Evolutionary conservation across 495 filamentous ascomycete genomes (phyloP).

Genomic region (Penicillium soppii): DNA sequence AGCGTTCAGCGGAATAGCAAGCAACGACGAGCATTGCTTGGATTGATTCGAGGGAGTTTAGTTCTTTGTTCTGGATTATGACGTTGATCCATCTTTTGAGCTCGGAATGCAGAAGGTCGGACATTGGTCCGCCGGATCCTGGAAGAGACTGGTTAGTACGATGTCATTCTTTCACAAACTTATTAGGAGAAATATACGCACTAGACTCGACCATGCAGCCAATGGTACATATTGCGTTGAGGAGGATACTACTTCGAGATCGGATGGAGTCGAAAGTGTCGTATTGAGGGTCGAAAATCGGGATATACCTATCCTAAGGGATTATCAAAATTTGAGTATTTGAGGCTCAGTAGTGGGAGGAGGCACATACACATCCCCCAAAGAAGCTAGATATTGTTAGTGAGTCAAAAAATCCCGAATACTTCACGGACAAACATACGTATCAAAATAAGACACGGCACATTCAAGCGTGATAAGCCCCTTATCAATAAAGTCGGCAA

Average conservation of each 20-base stretch:
- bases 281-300: constrained; percentile 41
- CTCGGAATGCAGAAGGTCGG: constrained; percentile 38
- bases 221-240: constrained; percentile 50
- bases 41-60: constrained; percentile 42
- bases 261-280: constrained; percentile 45
- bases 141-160: neutral
- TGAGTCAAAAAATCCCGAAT: neutral
- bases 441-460: constrained; percentile 34
- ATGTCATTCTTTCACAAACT: neutral
- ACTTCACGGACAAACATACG: constrained; percentile 17
- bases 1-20: constrained; percentile 49
- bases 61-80: constrained; percentile 38
- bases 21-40: constrained; percentile 50
- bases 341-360: neutral
- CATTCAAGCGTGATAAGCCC: constrained; percentile 34
- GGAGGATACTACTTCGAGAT: constrained; percentile 39
- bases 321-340: neutral
- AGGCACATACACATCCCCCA: constrained; percentile 38
- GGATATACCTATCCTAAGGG: constrained; percentile 43
- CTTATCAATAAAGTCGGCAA: constrained; percentile 37
- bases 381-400: constrained; percentile 33
- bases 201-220: constrained; percentile 45
- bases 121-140: constrained; percentile 35
- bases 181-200: neutral
- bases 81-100: constrained; percentile 47